Evolutionary conservation across 192 early-diverging fungal species (phyloP).

Genomic region (Coemansia sp.): DNA sequence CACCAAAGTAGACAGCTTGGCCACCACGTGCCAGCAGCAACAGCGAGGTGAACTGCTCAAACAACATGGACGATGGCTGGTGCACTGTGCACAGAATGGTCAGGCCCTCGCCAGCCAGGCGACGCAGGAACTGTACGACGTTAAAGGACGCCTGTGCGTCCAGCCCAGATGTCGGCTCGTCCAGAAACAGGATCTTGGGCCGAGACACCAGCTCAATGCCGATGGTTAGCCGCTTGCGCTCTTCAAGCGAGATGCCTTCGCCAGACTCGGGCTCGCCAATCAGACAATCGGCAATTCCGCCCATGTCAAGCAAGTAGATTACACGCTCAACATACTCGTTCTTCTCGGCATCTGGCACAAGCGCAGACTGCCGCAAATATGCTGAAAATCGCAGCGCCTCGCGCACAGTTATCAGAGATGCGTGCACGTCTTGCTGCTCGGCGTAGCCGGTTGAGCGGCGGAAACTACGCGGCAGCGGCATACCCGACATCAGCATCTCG

Average conservation of each 20-base stretch:
- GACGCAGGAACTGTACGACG: conserved; percentile 63
- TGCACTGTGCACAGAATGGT: conserved; percentile 74
- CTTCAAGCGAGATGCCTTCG: conserved; percentile 73
- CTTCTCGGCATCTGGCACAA: conserved; percentile 58
- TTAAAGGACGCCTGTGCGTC: conserved; percentile 68
- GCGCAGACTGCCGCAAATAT: conserved; percentile 59
- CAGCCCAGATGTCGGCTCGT: conserved; percentile 78
- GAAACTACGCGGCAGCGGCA: conserved; percentile 51
- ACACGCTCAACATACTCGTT: conserved; percentile 66
- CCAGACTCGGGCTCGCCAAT: conserved; percentile 63
- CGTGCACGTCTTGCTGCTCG: conserved; percentile 75
- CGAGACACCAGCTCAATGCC: conserved; percentile 71
- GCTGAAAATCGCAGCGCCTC: conserved; percentile 60
- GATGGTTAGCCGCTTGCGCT: conserved; percentile 77
- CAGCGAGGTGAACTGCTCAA: conserved; percentile 73
- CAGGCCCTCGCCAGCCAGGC: conserved; percentile 57
- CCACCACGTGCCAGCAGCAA: conserved; percentile 75
- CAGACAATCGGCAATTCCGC: conserved; percentile 61
- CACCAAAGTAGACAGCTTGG: conserved; percentile 76
- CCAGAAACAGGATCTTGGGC: conserved; percentile 71
- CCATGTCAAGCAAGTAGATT: conserved; percentile 65
- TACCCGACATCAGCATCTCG: conserved; percentile 62
- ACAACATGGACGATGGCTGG: conserved; percentile 70
- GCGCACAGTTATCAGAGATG: conserved; percentile 61
- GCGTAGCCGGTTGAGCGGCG: conserved; percentile 68